phyloP scores from a whole-genome alignment of 306 rosid species.

The Parietaria judaica region DNA sequence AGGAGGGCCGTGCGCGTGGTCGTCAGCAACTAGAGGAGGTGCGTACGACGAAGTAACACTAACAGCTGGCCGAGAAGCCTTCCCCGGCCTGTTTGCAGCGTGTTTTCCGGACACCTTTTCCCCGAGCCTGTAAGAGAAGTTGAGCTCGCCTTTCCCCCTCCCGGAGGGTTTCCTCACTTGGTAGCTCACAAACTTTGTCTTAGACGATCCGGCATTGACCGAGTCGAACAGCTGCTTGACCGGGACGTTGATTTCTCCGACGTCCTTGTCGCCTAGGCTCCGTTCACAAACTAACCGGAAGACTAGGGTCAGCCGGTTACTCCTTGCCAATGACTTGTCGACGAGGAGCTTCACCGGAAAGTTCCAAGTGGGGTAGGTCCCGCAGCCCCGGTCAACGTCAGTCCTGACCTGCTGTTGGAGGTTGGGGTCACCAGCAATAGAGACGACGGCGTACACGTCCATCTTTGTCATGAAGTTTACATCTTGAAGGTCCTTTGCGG shows the following conservation, averaged over 20 bases:
- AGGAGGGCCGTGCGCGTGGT: not conserved
- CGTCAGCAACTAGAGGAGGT: conserved; percentile 5
- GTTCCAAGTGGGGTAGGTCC: conserved; percentile 57
- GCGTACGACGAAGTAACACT: conserved; percentile 26
- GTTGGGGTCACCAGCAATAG: conserved; percentile 37
- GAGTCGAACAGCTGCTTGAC: conserved; percentile 48
- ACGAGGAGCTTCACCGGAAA: conserved; percentile 35
- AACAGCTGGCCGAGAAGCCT: not conserved
- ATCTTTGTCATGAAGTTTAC: conserved; percentile 61
- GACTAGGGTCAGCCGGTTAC: conserved; percentile 38
- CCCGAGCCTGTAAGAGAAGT: conserved; percentile 37
- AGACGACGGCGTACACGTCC: conserved; percentile 62
- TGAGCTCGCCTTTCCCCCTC: conserved; percentile 42
- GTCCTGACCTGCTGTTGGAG: conserved; percentile 30
- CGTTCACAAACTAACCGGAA: conserved; percentile 45
- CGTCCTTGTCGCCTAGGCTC: conserved; percentile 34
- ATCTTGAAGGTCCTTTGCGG: conserved; percentile 62
- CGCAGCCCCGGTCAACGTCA: conserved; percentile 29
- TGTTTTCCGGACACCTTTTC: conserved; percentile 17
- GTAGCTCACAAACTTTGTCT: conserved; percentile 28
- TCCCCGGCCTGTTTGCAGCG: conserved; percentile 22
- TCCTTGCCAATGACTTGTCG: conserved; percentile 27
- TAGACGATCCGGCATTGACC: conserved; percentile 13
- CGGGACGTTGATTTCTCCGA: conserved; percentile 50
- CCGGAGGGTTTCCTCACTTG: conserved; percentile 56